Conservation (phyloP, 805 yeast species). For the Yarrowia phangngaensis region DNA sequence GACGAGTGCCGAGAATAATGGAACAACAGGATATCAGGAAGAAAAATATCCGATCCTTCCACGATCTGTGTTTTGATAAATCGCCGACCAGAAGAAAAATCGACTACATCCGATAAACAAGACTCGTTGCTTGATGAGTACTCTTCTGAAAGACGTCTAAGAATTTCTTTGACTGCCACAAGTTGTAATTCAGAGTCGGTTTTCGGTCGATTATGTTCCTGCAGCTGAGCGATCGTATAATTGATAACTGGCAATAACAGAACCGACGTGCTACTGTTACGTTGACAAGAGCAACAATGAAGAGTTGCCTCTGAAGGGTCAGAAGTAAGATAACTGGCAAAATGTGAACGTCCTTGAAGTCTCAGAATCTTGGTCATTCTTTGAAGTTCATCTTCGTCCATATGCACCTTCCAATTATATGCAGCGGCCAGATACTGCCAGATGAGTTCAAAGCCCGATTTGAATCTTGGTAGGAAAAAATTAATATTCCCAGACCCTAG, state of each 20-base stretch:
- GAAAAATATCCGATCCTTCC: not conserved
- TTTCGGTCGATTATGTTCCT: constrained; percentile 17
- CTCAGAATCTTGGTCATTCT: not conserved
- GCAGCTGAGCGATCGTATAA: constrained; percentile 1
- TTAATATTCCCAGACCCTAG: not conserved
- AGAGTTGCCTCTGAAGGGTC: constrained; percentile 8
- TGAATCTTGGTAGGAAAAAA: constrained; percentile 10
- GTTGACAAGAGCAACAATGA: constrained; percentile 13
- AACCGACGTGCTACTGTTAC: not conserved
- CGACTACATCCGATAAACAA: constrained; percentile 1
- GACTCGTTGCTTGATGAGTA: constrained; percentile 4
- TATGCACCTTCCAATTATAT: constrained; percentile 21
- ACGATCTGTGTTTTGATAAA: constrained; percentile 1
- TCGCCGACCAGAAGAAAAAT: constrained; percentile 2
- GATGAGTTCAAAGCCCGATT: constrained; percentile 15
- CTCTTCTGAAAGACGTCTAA: constrained; percentile 3
- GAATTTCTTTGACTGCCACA: not conserved
- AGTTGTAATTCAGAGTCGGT: not conserved
- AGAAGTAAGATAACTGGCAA: not conserved
- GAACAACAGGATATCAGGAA: constrained; percentile 17
- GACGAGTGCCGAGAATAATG: constrained; percentile 24
- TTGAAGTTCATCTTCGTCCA: constrained; percentile 13
- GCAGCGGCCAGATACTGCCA: constrained; percentile 21
- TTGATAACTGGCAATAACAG: constrained; percentile 4
- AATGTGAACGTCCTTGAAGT: constrained; percentile 9